Percentiles rank a stretch among this genome's conserved stretches.
Conservation (phyloP, 75 land plant species). For the Sequoiadendron giganteum region DNA sequence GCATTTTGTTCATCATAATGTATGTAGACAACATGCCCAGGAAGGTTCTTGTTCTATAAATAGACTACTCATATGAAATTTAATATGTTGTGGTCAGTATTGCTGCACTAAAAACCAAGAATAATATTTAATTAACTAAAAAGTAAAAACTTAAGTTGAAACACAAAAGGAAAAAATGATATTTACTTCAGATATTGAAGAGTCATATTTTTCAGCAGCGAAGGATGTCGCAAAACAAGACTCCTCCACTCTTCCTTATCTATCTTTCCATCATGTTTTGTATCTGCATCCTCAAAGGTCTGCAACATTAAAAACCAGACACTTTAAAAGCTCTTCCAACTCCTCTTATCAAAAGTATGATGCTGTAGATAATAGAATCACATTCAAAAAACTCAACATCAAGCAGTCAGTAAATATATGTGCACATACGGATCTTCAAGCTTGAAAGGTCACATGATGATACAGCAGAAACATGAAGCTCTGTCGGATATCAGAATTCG, state of each 20-base stretch:
- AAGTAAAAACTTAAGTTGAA: background rate
- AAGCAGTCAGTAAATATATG: background rate
- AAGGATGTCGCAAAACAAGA: constrained; percentile 59
- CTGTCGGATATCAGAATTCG: background rate
- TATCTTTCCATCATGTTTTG: constrained; percentile 74
- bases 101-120: background rate
- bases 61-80: background rate
- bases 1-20: background rate
- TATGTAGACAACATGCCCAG: background rate
- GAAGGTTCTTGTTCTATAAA: background rate
- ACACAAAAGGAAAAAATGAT: constrained; percentile 7
- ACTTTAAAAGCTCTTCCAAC: background rate
- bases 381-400: background rate
- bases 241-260: constrained; percentile 70
- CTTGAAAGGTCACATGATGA: background rate
- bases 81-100: background rate
- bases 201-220: constrained; percentile 78
- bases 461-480: background rate
- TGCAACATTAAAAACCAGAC: background rate
- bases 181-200: constrained; percentile 73
- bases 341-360: background rate
- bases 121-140: background rate
- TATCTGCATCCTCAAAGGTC: constrained; percentile 56
- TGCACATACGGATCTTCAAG: background rate
- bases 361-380: background rate